Conservation (phyloP, 192 early-diverging fungal genomes). For the Ambispora gerdemannii region DNA sequence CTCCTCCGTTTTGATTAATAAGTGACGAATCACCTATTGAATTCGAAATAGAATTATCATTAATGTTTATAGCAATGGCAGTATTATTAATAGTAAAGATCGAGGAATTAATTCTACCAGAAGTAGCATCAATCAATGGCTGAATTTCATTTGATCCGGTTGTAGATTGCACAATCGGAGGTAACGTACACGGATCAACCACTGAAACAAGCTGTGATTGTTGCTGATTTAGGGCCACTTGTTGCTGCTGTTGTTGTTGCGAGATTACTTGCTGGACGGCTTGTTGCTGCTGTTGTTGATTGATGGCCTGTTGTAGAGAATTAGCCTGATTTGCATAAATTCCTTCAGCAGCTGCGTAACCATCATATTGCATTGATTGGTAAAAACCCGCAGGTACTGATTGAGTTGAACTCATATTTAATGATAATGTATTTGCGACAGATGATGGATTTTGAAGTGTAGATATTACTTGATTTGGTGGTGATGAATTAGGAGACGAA, state of each 20-base stretch:
- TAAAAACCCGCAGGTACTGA: not conserved
- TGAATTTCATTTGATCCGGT: not conserved
- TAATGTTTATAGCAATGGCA: not conserved
- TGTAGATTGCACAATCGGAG: conserved; percentile 8
- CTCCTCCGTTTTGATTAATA: no score
- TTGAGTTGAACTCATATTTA: not conserved
- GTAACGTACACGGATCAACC: not conserved
- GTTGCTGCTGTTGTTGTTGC: not conserved
- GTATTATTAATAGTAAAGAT: conserved; percentile 9
- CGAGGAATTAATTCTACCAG: not conserved
- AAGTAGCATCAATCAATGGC: not conserved
- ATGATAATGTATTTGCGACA: not conserved
- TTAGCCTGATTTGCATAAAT: not conserved
- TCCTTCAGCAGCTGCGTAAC: not conserved
- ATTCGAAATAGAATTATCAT: not conserved
- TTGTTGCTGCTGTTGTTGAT: not conserved
- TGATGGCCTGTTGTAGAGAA: not conserved
- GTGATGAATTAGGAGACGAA: conserved; percentile 5
- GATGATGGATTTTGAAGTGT: conserved; percentile 6
- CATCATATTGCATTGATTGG: not conserved
- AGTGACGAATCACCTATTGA: conserved; percentile 1
- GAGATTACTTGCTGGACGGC: not conserved
- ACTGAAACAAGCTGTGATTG: not conserved
- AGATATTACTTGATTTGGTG: conserved; percentile 19
- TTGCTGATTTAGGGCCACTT: not conserved